Base-by-base conservation (phyloP, 257 asterid genomes). In the Solanum arcanum region DNA sequence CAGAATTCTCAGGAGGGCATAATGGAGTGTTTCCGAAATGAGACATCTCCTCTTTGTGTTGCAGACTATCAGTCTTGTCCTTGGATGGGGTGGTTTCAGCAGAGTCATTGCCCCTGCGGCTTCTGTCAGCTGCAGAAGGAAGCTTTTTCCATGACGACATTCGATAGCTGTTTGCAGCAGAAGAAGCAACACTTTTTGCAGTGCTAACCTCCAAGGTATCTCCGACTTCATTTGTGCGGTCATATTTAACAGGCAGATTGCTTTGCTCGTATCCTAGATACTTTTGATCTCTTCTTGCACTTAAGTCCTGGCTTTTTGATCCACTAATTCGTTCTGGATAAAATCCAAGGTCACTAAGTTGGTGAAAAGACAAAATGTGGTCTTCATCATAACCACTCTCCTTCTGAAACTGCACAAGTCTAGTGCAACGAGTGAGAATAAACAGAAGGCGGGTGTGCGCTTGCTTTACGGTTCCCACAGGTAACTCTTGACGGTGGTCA, bases 111-210 rank as follows among this genome's bases (percentile, higher is more conserved):
- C 78, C 91, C 92, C 91, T 93, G 83, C 90, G 90, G 85, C 89
- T 92, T 86, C 85, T 96, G 88, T 91, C 95, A 78, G 97, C 94
- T 86, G 91, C 88, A 85, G 97, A 94, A 83, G 99, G 99, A 91
- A 97, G 95, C 88, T 93, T 97, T 92, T 94, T 97, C 99, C 99
- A 97, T 23, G 99, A 95, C 75, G 99, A 96, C 99, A 97, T 97
- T 92, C 90, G 93, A 87, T 90, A 93, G 93, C 98, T 93, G 92
- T 97, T 94, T 81, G 97, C 98, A 56, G 96, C 69, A 47, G 96
- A 86, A 20, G 99, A 93, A 88, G 95, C 92, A 87, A 88, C 91
- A 91, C 93, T 94, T 86, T 90, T 97, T 78, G 96, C 96, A 68
- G 97, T 91, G 93, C 89, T 88, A 83, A 90, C 93, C 88, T 95